Base-by-base conservation (phyloP, 768 basidiomycete genomes). In the Amanita fuliginea region DNA sequence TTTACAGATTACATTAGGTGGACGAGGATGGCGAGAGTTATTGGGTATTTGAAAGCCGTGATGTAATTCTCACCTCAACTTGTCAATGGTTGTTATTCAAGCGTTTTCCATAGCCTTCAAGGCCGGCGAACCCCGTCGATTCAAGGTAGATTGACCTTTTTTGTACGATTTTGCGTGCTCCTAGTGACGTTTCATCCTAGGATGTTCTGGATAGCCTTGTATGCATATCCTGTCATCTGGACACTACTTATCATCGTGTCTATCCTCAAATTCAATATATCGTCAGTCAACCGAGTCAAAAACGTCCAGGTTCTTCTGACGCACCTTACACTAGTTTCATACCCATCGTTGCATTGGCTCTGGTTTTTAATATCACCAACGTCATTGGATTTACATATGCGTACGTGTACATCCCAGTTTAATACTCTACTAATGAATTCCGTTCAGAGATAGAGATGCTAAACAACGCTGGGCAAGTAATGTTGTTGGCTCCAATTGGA, bases 31-130 rank as follows among this genome's bases (percentile, higher is more conserved):
- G 96, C 2, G 89, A 95, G 64, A 77, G 75, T 64, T 94, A 84
- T 57, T 99, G 96, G 96, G 94, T 99, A 9, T 99, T 99, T 56
- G 96, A 99, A 67, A 87, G 86, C 59, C 78, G 94, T 60, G 94
- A 97, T 65, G 95, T 95, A 66, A 61, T 86, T 69, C 35, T 11
- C 39, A 26, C 11, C 14, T 24, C 39, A 21, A 41, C 19, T 19
- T 40, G 46, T 53, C 48, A 30, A 11, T 51, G 55, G 19, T 43
- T 43, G 52, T 8, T 37, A 51, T 32, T 24, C 11, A 35, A 36
- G 22, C 43, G 8, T 34, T n/a, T 32, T 13, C 32, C 14, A 6
- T 47, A 95, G 92, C 87, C 93, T 26, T 86, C 90, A 42, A 77
- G 83, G 58, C 91, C 90, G 33, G 81, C 88, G 9, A 95, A 96